These are phyloP conservation scores for Auriscalpium microsporum DNA, from an alignment of 768 basidiomycete species.

Conservation along the genomic window DNA sequence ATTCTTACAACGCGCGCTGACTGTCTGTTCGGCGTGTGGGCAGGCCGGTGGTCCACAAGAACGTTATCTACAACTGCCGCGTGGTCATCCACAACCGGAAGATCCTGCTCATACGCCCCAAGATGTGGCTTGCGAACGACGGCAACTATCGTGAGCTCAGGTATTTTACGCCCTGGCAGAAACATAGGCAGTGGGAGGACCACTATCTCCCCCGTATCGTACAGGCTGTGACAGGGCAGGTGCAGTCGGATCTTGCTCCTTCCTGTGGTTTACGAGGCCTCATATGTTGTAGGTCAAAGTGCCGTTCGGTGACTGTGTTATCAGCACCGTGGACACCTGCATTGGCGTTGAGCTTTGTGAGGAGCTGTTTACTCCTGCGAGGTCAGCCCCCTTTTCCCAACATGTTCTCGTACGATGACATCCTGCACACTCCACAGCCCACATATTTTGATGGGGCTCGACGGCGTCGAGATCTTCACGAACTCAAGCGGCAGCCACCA, in stretches of 20 bases:
- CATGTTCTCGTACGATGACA: not conserved
- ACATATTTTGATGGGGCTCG: constrained; percentile 95
- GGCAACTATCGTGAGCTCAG: constrained; percentile 83
- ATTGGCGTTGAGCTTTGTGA: constrained; percentile 97
- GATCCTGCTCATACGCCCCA: constrained; percentile 92
- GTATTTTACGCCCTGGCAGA: constrained; percentile 93
- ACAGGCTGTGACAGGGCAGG: constrained; percentile 82
- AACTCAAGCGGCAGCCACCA: constrained; percentile 99
- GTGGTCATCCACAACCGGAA: constrained; percentile 79
- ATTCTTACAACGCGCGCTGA: not conserved
- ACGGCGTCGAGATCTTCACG: constrained; percentile 98
- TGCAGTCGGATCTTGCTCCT: constrained; percentile 20
- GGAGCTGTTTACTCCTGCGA: constrained; percentile 93
- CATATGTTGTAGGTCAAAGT: constrained; percentile 57
- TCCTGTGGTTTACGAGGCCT: not conserved
- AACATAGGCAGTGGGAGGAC: constrained; percentile 84
- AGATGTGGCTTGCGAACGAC: constrained; percentile 99
- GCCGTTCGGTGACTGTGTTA: constrained; percentile 90
- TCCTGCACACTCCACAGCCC: constrained; percentile 46
- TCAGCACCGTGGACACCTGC: constrained; percentile 91
- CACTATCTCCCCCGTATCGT: constrained; percentile 89
- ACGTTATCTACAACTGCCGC: constrained; percentile 95
- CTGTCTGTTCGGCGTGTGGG: not conserved
- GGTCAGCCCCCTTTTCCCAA: constrained; percentile 38
- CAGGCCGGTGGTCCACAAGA: constrained; percentile 97